Base-by-base conservation (phyloP, 805 yeast species). In the Yarrowia keelungensis region DNA sequence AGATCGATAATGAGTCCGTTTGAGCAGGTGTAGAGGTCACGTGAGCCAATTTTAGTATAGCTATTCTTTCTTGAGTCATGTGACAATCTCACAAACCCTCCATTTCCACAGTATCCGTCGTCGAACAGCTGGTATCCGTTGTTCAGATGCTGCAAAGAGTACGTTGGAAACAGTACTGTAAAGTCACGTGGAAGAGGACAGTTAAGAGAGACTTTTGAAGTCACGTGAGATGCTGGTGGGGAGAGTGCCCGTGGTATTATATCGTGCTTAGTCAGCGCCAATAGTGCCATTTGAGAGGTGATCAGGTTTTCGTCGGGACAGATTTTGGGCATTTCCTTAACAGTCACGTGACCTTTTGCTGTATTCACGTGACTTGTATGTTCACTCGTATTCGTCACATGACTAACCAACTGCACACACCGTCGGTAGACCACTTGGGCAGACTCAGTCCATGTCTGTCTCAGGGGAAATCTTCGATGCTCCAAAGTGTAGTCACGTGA, bases 121-220 rank as follows among this genome's bases (percentile, higher is more conserved):
- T 50, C 56, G 35, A 50, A 50, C 22, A 10, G 56, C n/a, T 50
- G 56, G 11, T 10, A 50, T 11, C 56, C 56, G 56, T n/a, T 50
- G 26, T 50, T 50, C 14, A 50, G 26, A 11, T 50, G 56, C 12
- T 50, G 56, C 5, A 50, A 22, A 5, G 56, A 50, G 8, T 35
- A 50, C 1, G 56, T 50, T 8, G 56, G 56, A 15, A 50, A 50
- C 4, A 50, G 15, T 3, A 35, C 22, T 10, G 56, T 16, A 16
- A 50, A 50, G 26, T 50, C 56, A 5, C 56, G 41, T n/a, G 56
- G 41, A 2, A 50, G 15, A n/a, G 56, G 56, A 2, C 26, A 35
- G 22, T 50, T 50, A 3, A 50, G 10, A 3, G 42, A 35, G 5
- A 36, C 15, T 9, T 35, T 12, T 2, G n/a, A 35, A 5, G 56